A percentile compares a stretch with the other conserved stretches of the same genome.
phyloP scores from a whole-genome alignment of 257 asterid genomes.

The Solanum okadae region DNA sequence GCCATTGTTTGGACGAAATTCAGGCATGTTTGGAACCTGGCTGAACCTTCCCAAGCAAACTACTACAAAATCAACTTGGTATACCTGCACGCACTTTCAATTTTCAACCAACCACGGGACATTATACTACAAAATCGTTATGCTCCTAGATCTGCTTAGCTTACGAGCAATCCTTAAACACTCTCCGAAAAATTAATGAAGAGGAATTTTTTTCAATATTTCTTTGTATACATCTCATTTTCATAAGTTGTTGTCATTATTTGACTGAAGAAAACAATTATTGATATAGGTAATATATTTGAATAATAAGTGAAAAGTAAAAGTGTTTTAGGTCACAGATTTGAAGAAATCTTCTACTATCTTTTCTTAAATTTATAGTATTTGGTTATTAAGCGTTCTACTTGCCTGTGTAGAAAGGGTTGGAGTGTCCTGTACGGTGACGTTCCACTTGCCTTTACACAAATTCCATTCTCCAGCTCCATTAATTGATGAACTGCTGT shows the following conservation, averaged over 20 bases:
- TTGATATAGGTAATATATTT: no score
- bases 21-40: constrained; percentile 31
- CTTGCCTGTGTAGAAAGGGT: neutral
- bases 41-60: constrained; percentile 35
- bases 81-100: constrained; percentile 12
- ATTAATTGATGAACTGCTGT: neutral
- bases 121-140: no score
- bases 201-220: neutral
- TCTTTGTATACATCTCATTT: neutral
- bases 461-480: neutral
- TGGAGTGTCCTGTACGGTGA: neutral
- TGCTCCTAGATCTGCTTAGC: no score
- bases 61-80: constrained; percentile 25
- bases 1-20: constrained; percentile 23
- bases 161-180: no score
- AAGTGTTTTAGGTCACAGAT: no score
- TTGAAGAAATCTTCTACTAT: no score
- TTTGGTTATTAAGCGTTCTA: neutral
- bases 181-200: no score
- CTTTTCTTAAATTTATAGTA: no score
- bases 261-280: no score
- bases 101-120: no score
- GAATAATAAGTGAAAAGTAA: no score
- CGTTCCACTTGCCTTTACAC: neutral
- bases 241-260: neutral